Evolutionary conservation across 2,329 filamentous ascomycete genomes (phyloP).

Genomic region (Didymellaceae sp.): DNA sequence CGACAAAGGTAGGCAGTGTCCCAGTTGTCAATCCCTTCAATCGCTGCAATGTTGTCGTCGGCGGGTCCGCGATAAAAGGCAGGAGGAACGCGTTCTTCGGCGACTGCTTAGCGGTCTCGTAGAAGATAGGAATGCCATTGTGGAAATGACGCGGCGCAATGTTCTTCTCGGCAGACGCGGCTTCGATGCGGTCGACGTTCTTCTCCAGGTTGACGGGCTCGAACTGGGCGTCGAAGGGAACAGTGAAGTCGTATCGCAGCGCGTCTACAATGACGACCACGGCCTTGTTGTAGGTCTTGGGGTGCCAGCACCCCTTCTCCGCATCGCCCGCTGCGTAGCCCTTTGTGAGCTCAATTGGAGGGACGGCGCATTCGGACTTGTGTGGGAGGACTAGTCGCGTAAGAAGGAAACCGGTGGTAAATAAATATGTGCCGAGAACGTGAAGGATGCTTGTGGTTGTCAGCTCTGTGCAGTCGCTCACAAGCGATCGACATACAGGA

Average conservation of each 20-base stretch:
- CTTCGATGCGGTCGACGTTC: conserved; percentile 7
- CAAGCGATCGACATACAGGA: conserved; percentile 57
- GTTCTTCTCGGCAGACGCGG: conserved; percentile 22
- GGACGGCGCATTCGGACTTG: conserved; percentile 76
- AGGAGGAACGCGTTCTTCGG: conserved; percentile 87
- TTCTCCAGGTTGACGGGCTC: conserved; percentile 47
- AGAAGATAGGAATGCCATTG: conserved; percentile 84
- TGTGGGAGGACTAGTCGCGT: conserved; percentile 82
- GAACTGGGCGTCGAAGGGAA: conserved; percentile 70
- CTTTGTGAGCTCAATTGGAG: conserved; percentile 65
- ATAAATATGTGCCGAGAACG: conserved; percentile 82
- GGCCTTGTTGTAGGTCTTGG: conserved; percentile 89
- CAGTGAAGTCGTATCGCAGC: conserved; percentile 93
- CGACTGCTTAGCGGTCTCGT: conserved; percentile 76
- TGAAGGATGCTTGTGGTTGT: conserved; percentile 69
- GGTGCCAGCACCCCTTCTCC: conserved; percentile 88
- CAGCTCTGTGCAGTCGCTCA: conserved; percentile 4
- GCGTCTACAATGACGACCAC: conserved; percentile 92
- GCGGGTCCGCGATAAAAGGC: conserved; percentile 96
- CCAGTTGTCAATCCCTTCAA: conserved; percentile 95
- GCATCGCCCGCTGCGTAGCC: conserved; percentile 49
- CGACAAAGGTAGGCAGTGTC: conserved; percentile 91
- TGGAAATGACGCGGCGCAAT: conserved; percentile 70
- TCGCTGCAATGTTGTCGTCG: conserved; percentile 89
- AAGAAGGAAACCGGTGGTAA: conserved; percentile 92